Evolutionary conservation across 148 eudicot species (phyloP).

Genomic region (Hydrangea macrophylla): DNA sequence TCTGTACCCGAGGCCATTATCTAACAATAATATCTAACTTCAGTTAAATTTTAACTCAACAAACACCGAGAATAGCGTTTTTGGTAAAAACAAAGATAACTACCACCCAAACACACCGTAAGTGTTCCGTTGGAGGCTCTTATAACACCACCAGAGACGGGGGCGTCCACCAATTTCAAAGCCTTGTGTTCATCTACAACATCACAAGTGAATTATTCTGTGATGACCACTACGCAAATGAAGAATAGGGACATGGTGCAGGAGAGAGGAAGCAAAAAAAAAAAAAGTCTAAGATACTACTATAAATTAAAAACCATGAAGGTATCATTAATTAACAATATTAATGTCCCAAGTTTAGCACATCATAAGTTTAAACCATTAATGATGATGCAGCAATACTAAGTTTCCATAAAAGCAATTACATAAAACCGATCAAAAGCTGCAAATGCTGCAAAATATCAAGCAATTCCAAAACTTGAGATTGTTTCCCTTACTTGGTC

Average conservation of each 20-base stretch:
- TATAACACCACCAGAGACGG: slow-evolving; percentile 97
- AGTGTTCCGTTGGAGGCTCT: slow-evolving; percentile 87
- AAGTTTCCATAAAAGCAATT: too few relatives aligned
- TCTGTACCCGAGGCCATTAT: slow-evolving; percentile 92
- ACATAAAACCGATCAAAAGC: too few relatives aligned
- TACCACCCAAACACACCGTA: slow-evolving; percentile 42
- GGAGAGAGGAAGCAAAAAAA: too few relatives aligned
- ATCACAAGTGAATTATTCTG: background rate
- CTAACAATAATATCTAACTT: slow-evolving; percentile 31
- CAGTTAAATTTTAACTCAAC: slow-evolving; percentile 10
- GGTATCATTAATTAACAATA: too few relatives aligned
- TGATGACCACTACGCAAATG: background rate
- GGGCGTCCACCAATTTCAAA: slow-evolving; percentile 92
- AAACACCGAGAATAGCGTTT: slow-evolving; percentile 3
- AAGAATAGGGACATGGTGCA: too few relatives aligned
- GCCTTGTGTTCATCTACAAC: slow-evolving; percentile 58
- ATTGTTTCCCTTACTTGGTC: too few relatives aligned
- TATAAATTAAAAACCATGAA: too few relatives aligned
- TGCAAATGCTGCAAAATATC: too few relatives aligned
- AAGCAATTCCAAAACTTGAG: too few relatives aligned
- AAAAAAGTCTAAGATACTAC: too few relatives aligned
- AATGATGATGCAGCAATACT: background rate
- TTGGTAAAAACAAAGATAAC: background rate
- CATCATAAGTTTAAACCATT: too few relatives aligned
- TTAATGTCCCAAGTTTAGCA: too few relatives aligned